Evolutionary conservation across 2,329 filamentous ascomycete genomes (phyloP).

Genomic region (Aspergillus thermomutatus): DNA sequence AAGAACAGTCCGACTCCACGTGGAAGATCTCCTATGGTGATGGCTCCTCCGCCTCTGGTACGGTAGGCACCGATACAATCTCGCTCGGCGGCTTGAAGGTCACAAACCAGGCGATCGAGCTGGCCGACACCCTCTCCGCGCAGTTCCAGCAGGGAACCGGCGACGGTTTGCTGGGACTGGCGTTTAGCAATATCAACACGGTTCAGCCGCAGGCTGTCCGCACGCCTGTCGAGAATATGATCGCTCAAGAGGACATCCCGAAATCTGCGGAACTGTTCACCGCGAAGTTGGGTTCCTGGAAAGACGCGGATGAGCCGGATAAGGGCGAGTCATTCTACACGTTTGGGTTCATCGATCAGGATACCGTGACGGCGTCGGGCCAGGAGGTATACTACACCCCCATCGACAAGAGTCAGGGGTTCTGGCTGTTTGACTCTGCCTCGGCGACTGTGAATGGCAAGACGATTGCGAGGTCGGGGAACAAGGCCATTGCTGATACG

Average conservation of each 20-base stretch:
- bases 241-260: slow-evolving; percentile 54
- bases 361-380: slow-evolving; percentile 54
- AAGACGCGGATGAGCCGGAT: slow-evolving; percentile 40
- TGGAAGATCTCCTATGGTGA: slow-evolving; percentile 71
- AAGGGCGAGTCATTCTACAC: slow-evolving; percentile 63
- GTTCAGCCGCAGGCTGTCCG: slow-evolving; percentile 51
- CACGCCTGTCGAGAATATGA: slow-evolving; percentile 69
- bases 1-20: slow-evolving; percentile 44
- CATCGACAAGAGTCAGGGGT: slow-evolving; percentile 62
- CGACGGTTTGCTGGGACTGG: slow-evolving; percentile 66
- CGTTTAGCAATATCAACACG: slow-evolving; percentile 63
- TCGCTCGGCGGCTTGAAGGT: slow-evolving; percentile 60
- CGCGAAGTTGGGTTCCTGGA: slow-evolving; percentile 57
- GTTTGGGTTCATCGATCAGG: slow-evolving; percentile 67
- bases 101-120: slow-evolving; percentile 61
- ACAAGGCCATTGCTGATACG: slow-evolving; percentile 69
- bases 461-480: slow-evolving; percentile 49
- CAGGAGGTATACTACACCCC: slow-evolving; percentile 58
- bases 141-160: slow-evolving; percentile 56
- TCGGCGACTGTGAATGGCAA: slow-evolving; percentile 58
- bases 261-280: slow-evolving; percentile 59
- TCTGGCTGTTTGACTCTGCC: slow-evolving; percentile 64
- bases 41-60: slow-evolving; percentile 62
- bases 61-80: slow-evolving; percentile 62
- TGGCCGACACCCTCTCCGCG: slow-evolving; percentile 57